These are phyloP conservation scores for Elsinoe australis DNA, from an alignment of 2,329 filamentous ascomycete genomes.

Conservation along the genomic window DNA sequence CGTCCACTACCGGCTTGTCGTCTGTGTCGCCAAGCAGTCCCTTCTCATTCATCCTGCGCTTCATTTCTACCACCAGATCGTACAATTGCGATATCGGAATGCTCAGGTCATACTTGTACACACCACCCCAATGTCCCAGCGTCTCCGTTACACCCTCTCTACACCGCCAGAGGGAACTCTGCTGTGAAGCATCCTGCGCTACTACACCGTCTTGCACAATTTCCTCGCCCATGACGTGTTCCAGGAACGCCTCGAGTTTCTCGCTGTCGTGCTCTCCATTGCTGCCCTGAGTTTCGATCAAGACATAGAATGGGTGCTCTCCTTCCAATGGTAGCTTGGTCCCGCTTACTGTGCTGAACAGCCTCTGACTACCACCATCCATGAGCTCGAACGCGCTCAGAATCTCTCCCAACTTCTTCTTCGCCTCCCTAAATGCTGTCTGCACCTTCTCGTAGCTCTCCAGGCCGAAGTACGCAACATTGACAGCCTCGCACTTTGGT, in stretches of 20 bases:
- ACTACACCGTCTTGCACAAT: constrained; percentile 85
- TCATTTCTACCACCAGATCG: constrained; percentile 75
- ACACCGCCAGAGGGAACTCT: constrained; percentile 79
- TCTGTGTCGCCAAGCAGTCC: constrained; percentile 68
- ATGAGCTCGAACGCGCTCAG: constrained; percentile 96
- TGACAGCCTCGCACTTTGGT: constrained; percentile 76
- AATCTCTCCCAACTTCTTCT: constrained; percentile 85
- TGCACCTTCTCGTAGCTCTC: constrained; percentile 86
- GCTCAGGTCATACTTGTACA: constrained; percentile 98
- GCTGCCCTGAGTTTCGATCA: constrained; percentile 92
- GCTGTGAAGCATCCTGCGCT: constrained; percentile 88
- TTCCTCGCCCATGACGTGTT: constrained; percentile 81
- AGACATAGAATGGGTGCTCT: constrained; percentile 87
- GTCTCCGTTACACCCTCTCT: constrained; percentile 89
- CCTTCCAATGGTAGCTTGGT: constrained; percentile 74
- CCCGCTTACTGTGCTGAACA: constrained; percentile 66
- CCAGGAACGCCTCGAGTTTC: constrained; percentile 84
- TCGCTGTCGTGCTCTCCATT: constrained; percentile 86
- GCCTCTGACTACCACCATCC: constrained; percentile 73
- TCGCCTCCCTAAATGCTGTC: constrained; percentile 78
- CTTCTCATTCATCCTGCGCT: constrained; percentile 61
- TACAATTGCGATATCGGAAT: constrained; percentile 87
- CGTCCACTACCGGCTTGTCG: constrained; percentile 70
- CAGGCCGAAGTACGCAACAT: constrained; percentile 89
- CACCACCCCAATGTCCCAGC: constrained; percentile 81